Conservation (phyloP, 306 rosid species). For the Cyamopsis tetragonoloba region DNA sequence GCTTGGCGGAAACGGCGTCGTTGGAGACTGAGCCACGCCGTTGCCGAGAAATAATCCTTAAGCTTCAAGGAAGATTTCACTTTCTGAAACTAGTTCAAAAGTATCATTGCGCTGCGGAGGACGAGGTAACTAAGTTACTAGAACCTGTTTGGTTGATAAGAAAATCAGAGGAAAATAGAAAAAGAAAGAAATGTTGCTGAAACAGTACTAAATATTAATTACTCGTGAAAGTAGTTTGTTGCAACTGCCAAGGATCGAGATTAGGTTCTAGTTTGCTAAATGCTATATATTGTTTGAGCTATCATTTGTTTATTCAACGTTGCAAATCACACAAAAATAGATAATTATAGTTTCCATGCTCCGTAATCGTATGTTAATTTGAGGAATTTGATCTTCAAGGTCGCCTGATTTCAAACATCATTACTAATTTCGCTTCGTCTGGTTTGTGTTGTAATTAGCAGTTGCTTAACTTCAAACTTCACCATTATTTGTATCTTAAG, state of each 20-base stretch:
- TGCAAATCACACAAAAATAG: background rate
- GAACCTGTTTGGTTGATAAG: background rate
- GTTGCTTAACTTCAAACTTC: background rate
- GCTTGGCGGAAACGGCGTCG: conserved; percentile 38
- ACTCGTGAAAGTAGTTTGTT: background rate
- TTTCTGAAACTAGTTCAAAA: conserved; percentile 60
- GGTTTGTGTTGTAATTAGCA: background rate
- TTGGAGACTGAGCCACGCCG: conserved; percentile 22
- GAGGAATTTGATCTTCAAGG: conserved; percentile 4
- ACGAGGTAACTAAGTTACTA: conserved; percentile 50
- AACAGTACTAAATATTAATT: no score
- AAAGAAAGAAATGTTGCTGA: background rate
- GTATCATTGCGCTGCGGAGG: conserved; percentile 80
- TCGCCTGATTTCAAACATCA: background rate
- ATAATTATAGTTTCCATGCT: background rate
- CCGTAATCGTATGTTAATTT: background rate
- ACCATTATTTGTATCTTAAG: background rate
- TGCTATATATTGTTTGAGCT: background rate
- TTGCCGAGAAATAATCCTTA: conserved; percentile 29
- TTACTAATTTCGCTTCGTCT: background rate
- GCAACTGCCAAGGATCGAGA: background rate
- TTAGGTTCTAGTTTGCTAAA: no score
- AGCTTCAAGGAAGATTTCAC: conserved; percentile 56
- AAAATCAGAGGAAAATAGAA: background rate
- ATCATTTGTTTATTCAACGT: no score